Evolutionary conservation across 1,284 basidiomycete species (phyloP).

Genomic region (Lentinula novae-zelandiae): DNA sequence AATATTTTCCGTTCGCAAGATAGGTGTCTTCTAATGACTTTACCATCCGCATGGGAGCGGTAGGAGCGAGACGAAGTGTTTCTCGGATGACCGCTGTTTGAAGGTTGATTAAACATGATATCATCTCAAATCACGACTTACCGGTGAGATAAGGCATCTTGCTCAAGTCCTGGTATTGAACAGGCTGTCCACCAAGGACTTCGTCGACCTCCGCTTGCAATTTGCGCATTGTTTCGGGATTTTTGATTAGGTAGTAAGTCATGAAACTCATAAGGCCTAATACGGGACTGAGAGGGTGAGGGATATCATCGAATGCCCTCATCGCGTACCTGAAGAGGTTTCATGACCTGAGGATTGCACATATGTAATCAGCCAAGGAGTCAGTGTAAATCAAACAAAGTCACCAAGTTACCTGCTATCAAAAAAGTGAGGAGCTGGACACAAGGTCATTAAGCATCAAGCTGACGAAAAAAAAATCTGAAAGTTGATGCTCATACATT

Average conservation of each 20-base stretch:
- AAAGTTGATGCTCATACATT: slow-evolving; percentile 30
- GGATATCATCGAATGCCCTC: background rate
- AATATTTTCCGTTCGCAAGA: slow-evolving; percentile 39
- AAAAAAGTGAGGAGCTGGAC: slow-evolving; percentile 47
- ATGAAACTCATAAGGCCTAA: slow-evolving; percentile 13
- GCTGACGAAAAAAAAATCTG: background rate
- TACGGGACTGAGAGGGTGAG: background rate
- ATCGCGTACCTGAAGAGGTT: slow-evolving; percentile 38
- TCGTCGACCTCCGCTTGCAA: slow-evolving; percentile 44
- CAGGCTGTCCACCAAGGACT: slow-evolving; percentile 34
- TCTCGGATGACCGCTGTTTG: slow-evolving; percentile 42
- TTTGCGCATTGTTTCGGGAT: slow-evolving; percentile 31
- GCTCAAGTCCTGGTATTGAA: slow-evolving; percentile 34
- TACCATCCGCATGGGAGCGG: slow-evolving; percentile 35
- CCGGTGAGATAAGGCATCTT: slow-evolving; percentile 42
- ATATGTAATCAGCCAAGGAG: background rate
- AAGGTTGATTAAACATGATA: background rate
- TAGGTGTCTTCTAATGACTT: slow-evolving; percentile 33
- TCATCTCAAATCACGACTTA: slow-evolving; percentile 13
- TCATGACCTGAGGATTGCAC: slow-evolving; percentile 34
- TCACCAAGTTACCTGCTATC: slow-evolving; percentile 32
- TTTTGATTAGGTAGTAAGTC: slow-evolving; percentile 12
- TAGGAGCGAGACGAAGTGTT: slow-evolving; percentile 40
- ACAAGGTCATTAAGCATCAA: background rate
- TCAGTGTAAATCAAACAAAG: background rate